Base-by-base conservation (phyloP, 2,329 filamentous ascomycete species). In the Aspergillus candidus region DNA sequence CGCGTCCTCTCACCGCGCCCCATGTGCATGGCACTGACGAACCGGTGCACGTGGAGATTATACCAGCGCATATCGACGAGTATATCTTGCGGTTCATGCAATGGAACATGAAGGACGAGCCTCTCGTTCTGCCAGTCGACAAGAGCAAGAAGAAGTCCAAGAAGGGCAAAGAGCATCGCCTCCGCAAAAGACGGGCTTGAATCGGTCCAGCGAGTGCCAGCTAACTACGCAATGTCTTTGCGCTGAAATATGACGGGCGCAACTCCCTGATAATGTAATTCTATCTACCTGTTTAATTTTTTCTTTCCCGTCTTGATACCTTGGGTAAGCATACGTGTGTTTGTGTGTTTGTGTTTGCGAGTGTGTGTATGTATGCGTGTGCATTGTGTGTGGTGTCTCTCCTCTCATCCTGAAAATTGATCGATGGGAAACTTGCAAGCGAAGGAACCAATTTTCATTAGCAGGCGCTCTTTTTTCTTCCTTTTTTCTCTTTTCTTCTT, bases 41-140 rank as follows among this genome's bases (percentile, higher is more conserved):
- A 15, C 55, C 53, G 12, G 53, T 53, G 33, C 68, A 65, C 6
- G 64, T 63, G 13, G 71, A 72, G 22, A 68, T 70, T 13, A 67
- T 72, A 36, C 74, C 84, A 46, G 69, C 70, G 40, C 81, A 78
- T 33, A 79, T 89, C 44, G 87, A 91, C 60, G 82, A 88, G 40
- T 88, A 85, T 60, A 83, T 93, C 76, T 69, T 93, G 40, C 70
- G 71, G 31, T 77, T 79, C 44, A 87, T 90, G 81, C 75, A 76
- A 36, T 81, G 72, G 70, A 70, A 76, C 49, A 61, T 76, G 53
- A 67, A 65, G 45, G 70, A 75, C 46, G 67, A 74, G 36, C 72
- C 73, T 14, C 62, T 76, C 18, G 63, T 71, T 32, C 61, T 74
- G 30, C 71, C 72, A 2, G 61, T 63, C 22, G 71, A 74, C 50